A percentile compares a stretch with the other conserved stretches of the same genome.
Conservation (phyloP, 2,329 filamentous ascomycete genomes). For the Blastomyces silverae region DNA sequence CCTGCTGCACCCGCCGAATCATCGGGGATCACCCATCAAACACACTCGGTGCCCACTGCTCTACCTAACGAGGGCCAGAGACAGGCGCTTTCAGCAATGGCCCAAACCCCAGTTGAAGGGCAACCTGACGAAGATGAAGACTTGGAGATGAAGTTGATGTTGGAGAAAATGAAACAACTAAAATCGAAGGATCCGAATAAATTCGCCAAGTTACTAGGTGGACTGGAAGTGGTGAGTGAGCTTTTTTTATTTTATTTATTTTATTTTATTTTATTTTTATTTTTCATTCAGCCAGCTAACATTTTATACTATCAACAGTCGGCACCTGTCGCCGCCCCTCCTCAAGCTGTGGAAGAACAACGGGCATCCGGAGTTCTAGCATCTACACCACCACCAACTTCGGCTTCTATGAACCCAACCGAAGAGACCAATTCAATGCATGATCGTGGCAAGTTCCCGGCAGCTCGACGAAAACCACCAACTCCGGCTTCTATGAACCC, state of each 20-base stretch:
- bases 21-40: neutral
- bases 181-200: slow-evolving; percentile 50
- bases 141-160: slow-evolving; percentile 50
- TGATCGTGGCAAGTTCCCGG: slow-evolving; percentile 21
- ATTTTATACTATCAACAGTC: neutral
- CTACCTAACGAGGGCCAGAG: neutral
- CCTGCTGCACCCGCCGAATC: neutral
- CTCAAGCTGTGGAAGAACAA: neutral
- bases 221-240: slow-evolving; percentile 34
- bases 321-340: neutral
- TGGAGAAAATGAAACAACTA: slow-evolving; percentile 53
- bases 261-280: neutral
- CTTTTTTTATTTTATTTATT: slow-evolving; percentile 2
- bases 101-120: neutral
- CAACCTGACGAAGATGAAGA: slow-evolving; percentile 25
- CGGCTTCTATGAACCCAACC: neutral
- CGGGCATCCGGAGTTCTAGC: neutral
- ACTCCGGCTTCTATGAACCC: neutral
- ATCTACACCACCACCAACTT: slow-evolving; percentile 4
- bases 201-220: slow-evolving; percentile 52
- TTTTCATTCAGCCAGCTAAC: neutral
- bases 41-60: neutral
- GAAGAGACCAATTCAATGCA: neutral
- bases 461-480: slow-evolving; percentile 16
- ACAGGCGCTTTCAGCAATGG: neutral